Base-by-base conservation (phyloP, 2,329 filamentous ascomycete genomes). In the Colletotrichum shisoi region DNA sequence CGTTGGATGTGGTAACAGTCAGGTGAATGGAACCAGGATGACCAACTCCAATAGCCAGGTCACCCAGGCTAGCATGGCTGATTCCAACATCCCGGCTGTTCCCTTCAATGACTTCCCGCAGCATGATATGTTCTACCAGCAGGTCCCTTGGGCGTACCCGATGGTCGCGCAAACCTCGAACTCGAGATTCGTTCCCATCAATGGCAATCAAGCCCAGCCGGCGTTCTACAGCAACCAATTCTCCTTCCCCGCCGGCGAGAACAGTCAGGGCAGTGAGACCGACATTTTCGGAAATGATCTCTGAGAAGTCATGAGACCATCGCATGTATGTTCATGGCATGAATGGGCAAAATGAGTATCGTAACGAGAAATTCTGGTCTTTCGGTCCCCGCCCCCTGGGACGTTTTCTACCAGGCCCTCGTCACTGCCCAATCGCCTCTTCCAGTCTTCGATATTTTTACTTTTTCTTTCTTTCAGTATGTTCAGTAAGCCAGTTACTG, bases 11-110 rank as follows among this genome's bases (percentile, higher is more conserved):
- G 15, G 37, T 12, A 45, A 60, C 37, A 45, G 19, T 48, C 61
- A 53, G 39, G n/a, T 61, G 48, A 67, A 56, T 27, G 58, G 61
- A 54, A 15, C 40, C 48, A 48, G 48, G 44, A 44, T 58, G 21
- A 15, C 60, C n/a, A 56, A 27, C 21, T 34, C 53, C 48, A 65
- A 44, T 56, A 49, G 1, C 39, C 63, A 61, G 39, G 34, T 61
- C 49, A 65, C 49, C 42, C 65, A 64, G 61, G 17, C 13, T 48
- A 52, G 42, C 27, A 42, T 53, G 21, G 40, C 48, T 53, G 40
- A 60, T 44, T 39, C 63, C 37, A 65, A 31, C 49, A 44, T 31
- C 31, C 53, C 37, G 24, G 40, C 57, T 46, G 46, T 37, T n/a
- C 60, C 58, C n/a, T 44, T 54, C 58, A 45, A 62, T 45, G 48